Conservation (phyloP, 2,329 filamentous ascomycete species). For the Juglanconis oblonga region DNA sequence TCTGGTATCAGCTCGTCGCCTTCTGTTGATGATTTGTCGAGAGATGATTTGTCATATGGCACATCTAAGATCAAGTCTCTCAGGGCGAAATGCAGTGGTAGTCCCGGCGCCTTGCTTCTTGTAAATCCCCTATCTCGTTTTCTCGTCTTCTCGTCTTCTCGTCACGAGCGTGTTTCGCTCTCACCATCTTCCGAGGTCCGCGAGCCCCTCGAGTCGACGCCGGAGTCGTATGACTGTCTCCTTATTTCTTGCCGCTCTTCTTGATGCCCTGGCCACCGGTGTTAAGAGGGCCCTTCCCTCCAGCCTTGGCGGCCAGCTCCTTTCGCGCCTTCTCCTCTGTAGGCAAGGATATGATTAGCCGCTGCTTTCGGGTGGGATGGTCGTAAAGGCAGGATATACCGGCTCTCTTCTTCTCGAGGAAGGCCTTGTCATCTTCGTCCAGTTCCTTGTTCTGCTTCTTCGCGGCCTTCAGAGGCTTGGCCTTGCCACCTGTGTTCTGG, state of each 20-base stretch:
- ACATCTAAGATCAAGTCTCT: background rate
- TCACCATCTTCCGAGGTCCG: background rate
- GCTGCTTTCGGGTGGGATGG: constrained; percentile 1
- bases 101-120: constrained; percentile 20
- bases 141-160: constrained; percentile 16
- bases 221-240: background rate
- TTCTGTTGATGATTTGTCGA: background rate
- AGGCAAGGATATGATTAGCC: constrained; percentile 17
- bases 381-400: constrained; percentile 51
- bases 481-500: constrained; percentile 65
- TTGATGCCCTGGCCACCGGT: constrained; percentile 87
- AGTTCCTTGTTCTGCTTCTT: constrained; percentile 83
- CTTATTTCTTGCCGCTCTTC: constrained; percentile 96
- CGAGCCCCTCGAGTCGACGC: background rate
- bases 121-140: background rate
- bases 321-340: constrained; percentile 82
- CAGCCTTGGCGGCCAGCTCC: constrained; percentile 76
- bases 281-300: constrained; percentile 86
- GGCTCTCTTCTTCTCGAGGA: constrained; percentile 77
- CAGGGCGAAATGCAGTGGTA: constrained; percentile 15
- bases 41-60: background rate
- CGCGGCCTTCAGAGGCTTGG: constrained; percentile 79
- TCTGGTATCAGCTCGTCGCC: background rate
- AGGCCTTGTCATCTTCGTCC: constrained; percentile 84
- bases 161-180: constrained; percentile 9